These are phyloP conservation scores for Geopyxis carbonaria DNA, from an alignment of 495 filamentous ascomycete species.

Conservation along the genomic window DNA sequence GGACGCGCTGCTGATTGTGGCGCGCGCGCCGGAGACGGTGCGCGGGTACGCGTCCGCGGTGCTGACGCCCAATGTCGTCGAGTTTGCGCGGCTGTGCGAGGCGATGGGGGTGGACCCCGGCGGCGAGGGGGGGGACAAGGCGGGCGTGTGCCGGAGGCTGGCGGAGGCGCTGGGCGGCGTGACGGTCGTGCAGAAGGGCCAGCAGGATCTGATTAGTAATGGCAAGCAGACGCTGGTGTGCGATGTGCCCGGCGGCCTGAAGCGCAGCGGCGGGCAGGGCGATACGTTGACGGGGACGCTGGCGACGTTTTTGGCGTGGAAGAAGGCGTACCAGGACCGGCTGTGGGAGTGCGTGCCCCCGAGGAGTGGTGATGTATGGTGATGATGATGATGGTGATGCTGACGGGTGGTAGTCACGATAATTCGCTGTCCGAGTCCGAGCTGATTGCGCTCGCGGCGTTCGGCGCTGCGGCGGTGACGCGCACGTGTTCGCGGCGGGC, in stretches of 20 bases:
- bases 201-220: constrained; percentile 70
- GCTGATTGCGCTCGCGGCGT: constrained; percentile 60
- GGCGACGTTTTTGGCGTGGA: constrained; percentile 74
- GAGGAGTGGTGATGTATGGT: neutral
- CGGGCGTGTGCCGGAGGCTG: constrained; percentile 51
- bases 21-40: constrained; percentile 57
- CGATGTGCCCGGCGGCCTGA: constrained; percentile 62
- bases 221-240: constrained; percentile 55
- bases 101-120: constrained; percentile 31
- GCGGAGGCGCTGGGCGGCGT: constrained; percentile 69
- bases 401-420: constrained; percentile 32
- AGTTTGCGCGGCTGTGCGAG: constrained; percentile 71
- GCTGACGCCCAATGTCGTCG: constrained; percentile 84
- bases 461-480: constrained; percentile 72
- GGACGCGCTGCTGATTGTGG: constrained; percentile 66
- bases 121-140: constrained; percentile 30
- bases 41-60: constrained; percentile 70
- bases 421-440: constrained; percentile 41
- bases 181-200: constrained; percentile 78
- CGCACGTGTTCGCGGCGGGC: constrained; percentile 73
- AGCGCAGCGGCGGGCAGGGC: constrained; percentile 86
- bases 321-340: constrained; percentile 64
- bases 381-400: neutral
- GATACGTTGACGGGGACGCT: constrained; percentile 86
- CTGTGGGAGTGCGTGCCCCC: constrained; percentile 50